Evolutionary conservation across 176 grass and related monocot species (phyloP), one percentile per base, ranked within the genome.

Genomic region (Rhynchospora tenuis): DNA sequence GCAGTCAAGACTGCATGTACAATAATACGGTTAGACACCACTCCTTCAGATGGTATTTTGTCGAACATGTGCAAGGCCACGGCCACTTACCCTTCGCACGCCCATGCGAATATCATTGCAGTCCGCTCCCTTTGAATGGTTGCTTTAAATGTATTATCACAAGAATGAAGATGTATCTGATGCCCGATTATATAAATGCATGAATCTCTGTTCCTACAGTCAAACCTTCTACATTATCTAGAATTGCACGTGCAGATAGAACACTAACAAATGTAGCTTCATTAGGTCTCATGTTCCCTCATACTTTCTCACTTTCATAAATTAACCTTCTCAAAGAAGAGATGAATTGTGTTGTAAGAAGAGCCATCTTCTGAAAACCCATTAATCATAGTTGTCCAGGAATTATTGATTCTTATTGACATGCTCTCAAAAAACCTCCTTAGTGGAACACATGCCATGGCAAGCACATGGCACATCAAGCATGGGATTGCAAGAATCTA

Each of bases 221-320:
- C 13, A 92, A 79, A 38, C 82, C 91, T 69, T 78, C 79, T 0
- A 12, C 5, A 3, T 82, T 83, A 11, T 88, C 84, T 52, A 94
- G 28, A 69, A 83, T 94, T 9, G 90, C 91, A 62, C 88, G 94
- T 47, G 90, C 86, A 6, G 90, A 94, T 28, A 97, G 83, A 26
- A 90, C 84, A 48, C 78, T 88, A n/a, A 97, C 94, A 10, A 92
- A 31, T 6, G 88, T 97, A 83, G 91, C 90, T 70, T 97, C 94
- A 61, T 44, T 85, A 28, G 89, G 90, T 0, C 10, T 68, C 10
- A 73, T 48, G 0, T 29, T 54, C 8, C 44, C 28, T 33, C 16
- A 38, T 29, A 23, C 78, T n/a, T 58, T 50, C 23, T 60, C 26
- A 45, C 54, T 86, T 9, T 90, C 55, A 9, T 61, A 42, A 57